Conservation (phyloP, 176 grass and related monocot genomes). For the Avena sativa region DNA sequence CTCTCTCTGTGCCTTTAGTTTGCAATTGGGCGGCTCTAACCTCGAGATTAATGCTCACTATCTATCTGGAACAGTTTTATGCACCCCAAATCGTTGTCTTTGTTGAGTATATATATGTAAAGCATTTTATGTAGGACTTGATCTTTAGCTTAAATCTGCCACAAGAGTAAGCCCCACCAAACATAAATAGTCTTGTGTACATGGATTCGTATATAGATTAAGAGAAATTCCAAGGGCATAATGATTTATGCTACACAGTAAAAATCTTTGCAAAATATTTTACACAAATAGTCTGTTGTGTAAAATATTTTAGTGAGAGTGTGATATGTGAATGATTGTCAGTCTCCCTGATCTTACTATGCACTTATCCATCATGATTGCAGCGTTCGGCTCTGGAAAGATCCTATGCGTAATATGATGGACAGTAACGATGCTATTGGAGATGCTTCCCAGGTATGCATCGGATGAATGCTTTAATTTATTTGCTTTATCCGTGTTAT, state of each 20-base stretch:
- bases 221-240: neutral
- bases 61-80: neutral
- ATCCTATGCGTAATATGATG: slow-evolving; percentile 71
- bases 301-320: neutral
- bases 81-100: neutral
- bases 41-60: neutral
- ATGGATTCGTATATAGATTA: slow-evolving; percentile 10
- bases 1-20: neutral
- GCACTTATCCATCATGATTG: slow-evolving; percentile 30
- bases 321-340: slow-evolving; percentile 10
- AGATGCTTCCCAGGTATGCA: slow-evolving; percentile 69
- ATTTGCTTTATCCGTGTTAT: slow-evolving; percentile 26
- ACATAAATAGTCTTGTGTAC: neutral
- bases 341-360: slow-evolving; percentile 30
- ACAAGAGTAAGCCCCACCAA: neutral
- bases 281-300: neutral
- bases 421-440: slow-evolving; percentile 46
- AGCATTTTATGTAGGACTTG: neutral
- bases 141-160: slow-evolving; percentile 14
- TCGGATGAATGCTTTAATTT: neutral
- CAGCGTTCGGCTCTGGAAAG: slow-evolving; percentile 92
- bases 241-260: neutral
- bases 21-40: neutral
- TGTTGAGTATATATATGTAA: neutral
- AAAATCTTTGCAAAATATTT: neutral